These are phyloP conservation scores for Penicillium vulpinum DNA, from an alignment of 2,329 filamentous ascomycete genomes.

Conservation along the genomic window DNA sequence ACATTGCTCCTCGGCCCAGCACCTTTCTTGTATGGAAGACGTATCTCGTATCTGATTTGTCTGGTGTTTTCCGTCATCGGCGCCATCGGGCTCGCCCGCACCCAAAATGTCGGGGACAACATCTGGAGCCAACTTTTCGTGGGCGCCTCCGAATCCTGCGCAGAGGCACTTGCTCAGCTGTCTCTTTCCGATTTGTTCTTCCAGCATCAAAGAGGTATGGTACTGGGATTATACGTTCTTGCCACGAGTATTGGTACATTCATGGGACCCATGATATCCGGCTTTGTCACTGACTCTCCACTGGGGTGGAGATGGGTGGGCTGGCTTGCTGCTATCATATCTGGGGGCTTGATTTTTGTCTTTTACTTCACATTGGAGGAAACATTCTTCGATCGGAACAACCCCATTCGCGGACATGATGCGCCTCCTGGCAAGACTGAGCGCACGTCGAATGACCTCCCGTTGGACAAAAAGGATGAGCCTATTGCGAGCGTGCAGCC, in stretches of 20 bases:
- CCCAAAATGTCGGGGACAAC: slow-evolving; percentile 47
- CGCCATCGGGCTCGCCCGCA: slow-evolving; percentile 55
- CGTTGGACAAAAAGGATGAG: slow-evolving; percentile 5
- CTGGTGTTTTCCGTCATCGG: slow-evolving; percentile 52
- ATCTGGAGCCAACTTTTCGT: slow-evolving; percentile 60
- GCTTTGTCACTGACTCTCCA: slow-evolving; percentile 50
- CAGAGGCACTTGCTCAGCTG: slow-evolving; percentile 59
- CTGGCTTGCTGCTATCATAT: slow-evolving; percentile 54
- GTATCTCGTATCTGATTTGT: slow-evolving; percentile 57
- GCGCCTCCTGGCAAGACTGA: slow-evolving; percentile 1
- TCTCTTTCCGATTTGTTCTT: slow-evolving; percentile 60
- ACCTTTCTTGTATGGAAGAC: slow-evolving; percentile 56
- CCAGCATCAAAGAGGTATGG: slow-evolving; percentile 57
- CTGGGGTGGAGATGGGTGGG: slow-evolving; percentile 59
- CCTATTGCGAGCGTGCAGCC: not conserved
- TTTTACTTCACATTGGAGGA: slow-evolving; percentile 57
- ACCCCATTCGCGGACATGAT: slow-evolving; percentile 8
- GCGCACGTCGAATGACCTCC: not conserved
- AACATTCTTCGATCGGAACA: slow-evolving; percentile 38
- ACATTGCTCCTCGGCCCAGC: slow-evolving; percentile 55
- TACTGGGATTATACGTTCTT: slow-evolving; percentile 57
- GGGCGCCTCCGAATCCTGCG: slow-evolving; percentile 58
- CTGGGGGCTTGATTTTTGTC: slow-evolving; percentile 49
- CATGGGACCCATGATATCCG: slow-evolving; percentile 55
- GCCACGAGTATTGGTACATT: slow-evolving; percentile 59